These are phyloP conservation scores for Eimeria praecox DNA, from an alignment of 169 alveolate species.

Conservation along the genomic window DNA sequence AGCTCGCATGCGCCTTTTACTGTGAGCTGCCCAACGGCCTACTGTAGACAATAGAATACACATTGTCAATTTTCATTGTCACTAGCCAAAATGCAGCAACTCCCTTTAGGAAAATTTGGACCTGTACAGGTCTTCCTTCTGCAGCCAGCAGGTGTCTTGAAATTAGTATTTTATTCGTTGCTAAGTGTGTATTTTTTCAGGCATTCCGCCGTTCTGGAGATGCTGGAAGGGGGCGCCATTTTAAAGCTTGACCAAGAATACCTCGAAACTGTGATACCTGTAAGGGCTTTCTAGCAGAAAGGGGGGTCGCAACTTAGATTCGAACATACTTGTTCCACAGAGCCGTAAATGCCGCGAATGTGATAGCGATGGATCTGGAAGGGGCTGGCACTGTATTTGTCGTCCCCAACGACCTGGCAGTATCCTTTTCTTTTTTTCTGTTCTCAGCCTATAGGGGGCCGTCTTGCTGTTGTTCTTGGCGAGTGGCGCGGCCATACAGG, in stretches of 20 bases:
- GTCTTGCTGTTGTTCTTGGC: slow-evolving; percentile 71
- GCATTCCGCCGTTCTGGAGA: slow-evolving; percentile 60
- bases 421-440: not conserved
- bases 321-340: not conserved
- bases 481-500: slow-evolving; percentile 79
- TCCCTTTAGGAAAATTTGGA: not conserved
- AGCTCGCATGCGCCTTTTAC: not conserved
- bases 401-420: not conserved
- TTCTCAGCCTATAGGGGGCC: slow-evolving; percentile 78
- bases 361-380: not conserved
- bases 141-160: not conserved
- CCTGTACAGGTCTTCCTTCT: not conserved
- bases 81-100: not conserved
- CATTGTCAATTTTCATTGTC: not conserved
- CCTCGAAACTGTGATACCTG: slow-evolving; percentile 82
- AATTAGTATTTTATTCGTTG: not conserved
- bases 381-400: not conserved
- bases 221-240: slow-evolving; percentile 78
- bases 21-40: not conserved
- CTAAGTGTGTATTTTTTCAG: not conserved
- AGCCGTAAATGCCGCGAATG: not conserved
- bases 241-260: slow-evolving; percentile 74
- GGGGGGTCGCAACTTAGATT: not conserved
- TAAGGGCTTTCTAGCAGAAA: not conserved
- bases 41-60: not conserved